A percentile compares a stretch with the other conserved stretches of the same genome.
These are phyloP conservation scores for Aciculosporium take DNA, from an alignment of 2,329 filamentous ascomycete genomes.

Conservation along the genomic window DNA sequence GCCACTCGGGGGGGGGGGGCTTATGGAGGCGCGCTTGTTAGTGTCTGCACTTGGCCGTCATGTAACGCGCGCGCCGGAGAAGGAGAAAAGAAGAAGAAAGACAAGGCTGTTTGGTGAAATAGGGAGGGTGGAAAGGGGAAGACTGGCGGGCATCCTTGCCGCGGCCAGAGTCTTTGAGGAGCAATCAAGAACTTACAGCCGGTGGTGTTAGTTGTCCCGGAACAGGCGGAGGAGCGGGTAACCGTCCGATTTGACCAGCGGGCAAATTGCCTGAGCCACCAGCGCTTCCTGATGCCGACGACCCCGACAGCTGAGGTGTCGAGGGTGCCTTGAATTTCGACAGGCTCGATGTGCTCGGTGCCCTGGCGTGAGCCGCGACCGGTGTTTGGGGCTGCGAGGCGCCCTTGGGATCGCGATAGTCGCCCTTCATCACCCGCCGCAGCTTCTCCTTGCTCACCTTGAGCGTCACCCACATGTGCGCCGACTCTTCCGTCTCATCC, in stretches of 20 bases:
- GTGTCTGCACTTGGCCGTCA: neutral
- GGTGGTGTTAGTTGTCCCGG: conserved; percentile 40
- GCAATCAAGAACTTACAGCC: conserved; percentile 47
- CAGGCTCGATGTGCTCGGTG: conserved; percentile 16
- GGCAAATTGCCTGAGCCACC: conserved; percentile 24
- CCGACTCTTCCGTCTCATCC: conserved; percentile 67
- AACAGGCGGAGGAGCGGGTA: conserved; percentile 51
- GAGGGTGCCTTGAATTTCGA: conserved; percentile 22
- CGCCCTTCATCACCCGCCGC: conserved; percentile 47
- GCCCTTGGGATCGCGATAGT: conserved; percentile 25
- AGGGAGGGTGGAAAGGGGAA: neutral
- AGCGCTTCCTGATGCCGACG: conserved; percentile 17
- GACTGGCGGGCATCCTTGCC: too few relatives aligned
- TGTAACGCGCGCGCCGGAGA: neutral
- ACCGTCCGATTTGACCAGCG: conserved; percentile 46
- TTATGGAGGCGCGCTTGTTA: conserved; percentile 57
- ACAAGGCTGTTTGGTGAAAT: too few relatives aligned
- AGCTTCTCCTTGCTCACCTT: conserved; percentile 60
- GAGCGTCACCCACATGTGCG: conserved; percentile 59
- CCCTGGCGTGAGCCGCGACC: conserved; percentile 16
- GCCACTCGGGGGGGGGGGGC: conserved; percentile 81
- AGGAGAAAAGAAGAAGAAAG: neutral
- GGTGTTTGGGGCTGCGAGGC: conserved; percentile 23
- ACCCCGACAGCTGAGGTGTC: conserved; percentile 17
- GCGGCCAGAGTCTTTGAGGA: too few relatives aligned